Conservation (phyloP, 441 rosid genomes). For the Croton setiger region DNA sequence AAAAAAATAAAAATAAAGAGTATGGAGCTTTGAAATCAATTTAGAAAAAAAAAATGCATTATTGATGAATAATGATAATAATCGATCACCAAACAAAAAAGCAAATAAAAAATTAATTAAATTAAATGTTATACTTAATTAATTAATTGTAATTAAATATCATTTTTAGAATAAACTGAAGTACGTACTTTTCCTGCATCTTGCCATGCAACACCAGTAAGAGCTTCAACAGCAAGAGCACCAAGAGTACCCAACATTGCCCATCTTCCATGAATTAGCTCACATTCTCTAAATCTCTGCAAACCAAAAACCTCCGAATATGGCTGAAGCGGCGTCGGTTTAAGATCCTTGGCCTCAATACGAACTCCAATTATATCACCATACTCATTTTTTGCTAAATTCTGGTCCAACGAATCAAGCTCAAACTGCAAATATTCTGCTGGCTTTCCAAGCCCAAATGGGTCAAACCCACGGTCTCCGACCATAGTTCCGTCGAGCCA, state of each 20-base stretch:
- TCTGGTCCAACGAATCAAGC: slow-evolving; percentile 72
- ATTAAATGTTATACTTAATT: too few relatives aligned
- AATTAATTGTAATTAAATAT: too few relatives aligned
- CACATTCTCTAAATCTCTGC: slow-evolving; percentile 86
- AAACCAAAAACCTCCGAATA: slow-evolving; percentile 79
- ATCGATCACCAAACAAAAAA: too few relatives aligned
- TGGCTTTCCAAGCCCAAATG: slow-evolving; percentile 69
- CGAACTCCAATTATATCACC: slow-evolving; percentile 62
- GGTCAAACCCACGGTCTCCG: slow-evolving; percentile 84
- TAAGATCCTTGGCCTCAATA: slow-evolving; percentile 43
- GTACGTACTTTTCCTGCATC: slow-evolving; percentile 23
- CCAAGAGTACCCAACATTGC: slow-evolving; percentile 90
- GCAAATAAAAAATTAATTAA: too few relatives aligned
- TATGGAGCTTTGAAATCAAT: too few relatives aligned
- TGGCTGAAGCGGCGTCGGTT: slow-evolving; percentile 84
- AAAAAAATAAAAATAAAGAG: too few relatives aligned
- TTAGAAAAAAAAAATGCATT: too few relatives aligned
- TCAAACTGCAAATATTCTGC: slow-evolving; percentile 76
- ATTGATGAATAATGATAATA: too few relatives aligned
- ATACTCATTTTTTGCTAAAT: slow-evolving; percentile 68
- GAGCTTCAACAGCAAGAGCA: slow-evolving; percentile 70
- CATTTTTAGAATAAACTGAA: too few relatives aligned
- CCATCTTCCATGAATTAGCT: slow-evolving; percentile 88
- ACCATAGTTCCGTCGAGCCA: slow-evolving; percentile 80
- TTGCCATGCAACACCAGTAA: slow-evolving; percentile 71